Percentiles rank a stretch among this genome's conserved stretches.
phyloP scores from a whole-genome alignment of 2,329 filamentous ascomycete species.

The Spiromastix sp. region DNA sequence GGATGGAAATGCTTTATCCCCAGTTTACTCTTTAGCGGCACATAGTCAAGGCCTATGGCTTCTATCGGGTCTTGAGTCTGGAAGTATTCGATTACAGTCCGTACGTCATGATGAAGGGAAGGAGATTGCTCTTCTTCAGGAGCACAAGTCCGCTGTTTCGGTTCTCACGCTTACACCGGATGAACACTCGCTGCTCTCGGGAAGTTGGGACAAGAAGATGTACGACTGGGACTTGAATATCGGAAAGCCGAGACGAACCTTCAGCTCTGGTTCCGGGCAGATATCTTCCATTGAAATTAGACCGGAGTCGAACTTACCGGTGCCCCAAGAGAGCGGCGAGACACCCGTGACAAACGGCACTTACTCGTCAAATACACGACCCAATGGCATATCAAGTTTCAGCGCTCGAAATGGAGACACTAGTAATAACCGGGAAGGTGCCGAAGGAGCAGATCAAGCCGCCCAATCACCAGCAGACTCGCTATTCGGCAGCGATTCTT shows the following conservation, averaged over 20 bases:
- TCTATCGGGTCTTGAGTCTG: conserved; percentile 79
- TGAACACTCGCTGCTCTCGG: conserved; percentile 77
- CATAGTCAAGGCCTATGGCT: conserved; percentile 88
- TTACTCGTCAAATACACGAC: conserved; percentile 64
- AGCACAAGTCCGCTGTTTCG: conserved; percentile 86
- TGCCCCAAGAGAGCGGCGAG: conserved; percentile 62
- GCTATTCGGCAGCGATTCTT: conserved; percentile 73
- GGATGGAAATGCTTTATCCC: conserved; percentile 63
- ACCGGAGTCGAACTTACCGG: conserved; percentile 61
- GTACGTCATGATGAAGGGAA: conserved; percentile 92
- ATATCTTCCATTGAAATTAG: conserved; percentile 81
- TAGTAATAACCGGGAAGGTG: conserved; percentile 21
- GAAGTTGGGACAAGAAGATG: conserved; percentile 92
- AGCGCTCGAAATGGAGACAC: conserved; percentile 31
- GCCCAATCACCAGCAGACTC: conserved; percentile 62
- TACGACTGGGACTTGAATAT: conserved; percentile 93
- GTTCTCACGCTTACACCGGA: conserved; percentile 73
- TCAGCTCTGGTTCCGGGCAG: conserved; percentile 68
- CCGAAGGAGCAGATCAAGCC: conserved; percentile 45
- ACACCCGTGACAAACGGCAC: conserved; percentile 49
- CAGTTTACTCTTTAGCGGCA: conserved; percentile 87
- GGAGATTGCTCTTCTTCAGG: conserved; percentile 67
- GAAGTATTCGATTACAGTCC: conserved; percentile 85
- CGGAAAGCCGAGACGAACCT: conserved; percentile 64
- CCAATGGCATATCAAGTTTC: conserved; percentile 47